These are phyloP conservation scores for Nothophytophthora sp. DNA, from an alignment of 352 stramenopile genomes.

Conservation along the genomic window DNA sequence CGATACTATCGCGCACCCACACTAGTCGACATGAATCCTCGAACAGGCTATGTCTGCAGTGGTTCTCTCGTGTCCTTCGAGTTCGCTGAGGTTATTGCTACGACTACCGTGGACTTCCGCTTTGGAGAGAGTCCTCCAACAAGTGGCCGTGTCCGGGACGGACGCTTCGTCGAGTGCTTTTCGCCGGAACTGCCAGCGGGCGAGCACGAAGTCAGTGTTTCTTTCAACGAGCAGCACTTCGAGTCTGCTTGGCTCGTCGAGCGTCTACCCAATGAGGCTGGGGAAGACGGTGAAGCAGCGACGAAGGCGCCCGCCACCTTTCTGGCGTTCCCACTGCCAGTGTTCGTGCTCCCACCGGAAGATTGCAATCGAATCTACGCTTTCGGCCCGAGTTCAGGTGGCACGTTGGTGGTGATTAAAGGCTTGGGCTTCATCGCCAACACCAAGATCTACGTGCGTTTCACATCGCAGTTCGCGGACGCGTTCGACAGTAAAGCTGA, in stretches of 20 bases:
- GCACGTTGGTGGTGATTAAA: slow-evolving; percentile 55
- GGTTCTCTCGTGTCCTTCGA: slow-evolving; percentile 68
- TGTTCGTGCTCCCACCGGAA: slow-evolving; percentile 51
- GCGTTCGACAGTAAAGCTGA: slow-evolving; percentile 36
- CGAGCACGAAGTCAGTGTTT: slow-evolving; percentile 46
- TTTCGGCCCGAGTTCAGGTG: slow-evolving; percentile 49
- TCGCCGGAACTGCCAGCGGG: slow-evolving; percentile 53
- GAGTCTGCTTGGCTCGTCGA: slow-evolving; percentile 25
- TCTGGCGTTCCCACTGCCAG: slow-evolving; percentile 54
- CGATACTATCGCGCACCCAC: slow-evolving; percentile 54
- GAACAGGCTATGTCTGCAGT: slow-evolving; percentile 60
- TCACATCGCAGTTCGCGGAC: slow-evolving; percentile 42
- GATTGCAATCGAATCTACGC: slow-evolving; percentile 38
- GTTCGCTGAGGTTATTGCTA: slow-evolving; percentile 57
- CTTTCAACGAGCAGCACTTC: slow-evolving; percentile 74
- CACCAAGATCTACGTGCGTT: slow-evolving; percentile 67
- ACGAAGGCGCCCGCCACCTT: slow-evolving; percentile 33
- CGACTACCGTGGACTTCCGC: slow-evolving; percentile 58
- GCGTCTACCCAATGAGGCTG: not conserved
- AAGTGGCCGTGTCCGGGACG: slow-evolving; percentile 35
- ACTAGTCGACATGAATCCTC: slow-evolving; percentile 53
- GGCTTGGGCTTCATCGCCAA: slow-evolving; percentile 57
- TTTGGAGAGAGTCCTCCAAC: slow-evolving; percentile 44
- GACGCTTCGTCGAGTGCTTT: slow-evolving; percentile 62
- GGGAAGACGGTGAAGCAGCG: not conserved